Evolutionary conservation across 495 filamentous ascomycete genomes (phyloP), one percentile per base, ranked within the genome.

Genomic region (Lasiosphaeria miniovina): DNA sequence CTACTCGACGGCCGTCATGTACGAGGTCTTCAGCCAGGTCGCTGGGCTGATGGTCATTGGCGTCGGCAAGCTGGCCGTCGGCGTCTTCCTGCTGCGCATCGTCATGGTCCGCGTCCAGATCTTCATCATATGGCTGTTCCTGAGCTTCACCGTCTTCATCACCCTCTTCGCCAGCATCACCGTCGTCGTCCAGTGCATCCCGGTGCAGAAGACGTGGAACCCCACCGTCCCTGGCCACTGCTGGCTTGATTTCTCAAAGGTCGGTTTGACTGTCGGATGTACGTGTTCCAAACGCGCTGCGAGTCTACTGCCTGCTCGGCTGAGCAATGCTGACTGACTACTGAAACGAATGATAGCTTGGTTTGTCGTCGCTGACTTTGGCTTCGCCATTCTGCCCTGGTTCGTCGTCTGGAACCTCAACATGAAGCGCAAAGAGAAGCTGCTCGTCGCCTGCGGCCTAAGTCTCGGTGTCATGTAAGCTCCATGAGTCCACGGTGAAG

Each of bases 391-490:
- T 41, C 35, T 54, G 36, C 52, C 52, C 4, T 54, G 52, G 52
- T 54, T 54, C 52, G 52, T 54, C 10, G 52, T 54, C n/a, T 54
- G 52, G 52, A 24, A 24, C 1, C 52, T 54, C 52, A 54, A 54
- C 34, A 54, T 54, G 52, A 54, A 54, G 36, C 52, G 52, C 36
- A 54, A 54, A 36, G 52, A 54, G 52, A 54, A 54, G 34, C 52
- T 54, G 6, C 24, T 54, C 35, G 52, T 54, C 14, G 52, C 52
- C 12, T 54, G 52, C 36, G 52, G 52, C 41, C 52, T 54, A 9
- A 54, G 52, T 54, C 52, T 54, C 35, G 52, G 52, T 43, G 52
- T 54, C 11, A 40, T 54, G 52, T 54, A 54, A 40, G 52, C 17
- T 24, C 36, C 9, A 5, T 9, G 17, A 15, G 10, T 41, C 38